phyloP scores from a whole-genome alignment of 768 basidiomycete genomes.

The Kwoniella mangroviensis region DNA sequence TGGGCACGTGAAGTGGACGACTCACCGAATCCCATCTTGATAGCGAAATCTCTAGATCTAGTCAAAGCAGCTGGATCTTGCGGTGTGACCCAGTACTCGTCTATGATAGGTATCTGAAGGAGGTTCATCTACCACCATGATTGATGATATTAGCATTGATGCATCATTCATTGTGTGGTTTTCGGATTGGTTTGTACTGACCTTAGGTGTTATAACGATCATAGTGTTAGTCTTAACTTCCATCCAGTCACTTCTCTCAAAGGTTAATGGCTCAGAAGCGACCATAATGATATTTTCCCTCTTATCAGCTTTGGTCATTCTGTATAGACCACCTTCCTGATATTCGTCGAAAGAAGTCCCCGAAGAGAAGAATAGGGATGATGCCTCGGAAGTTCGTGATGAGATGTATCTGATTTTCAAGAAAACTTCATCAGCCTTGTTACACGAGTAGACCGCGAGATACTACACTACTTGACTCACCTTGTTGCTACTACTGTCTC shows the following conservation, averaged over 20 bases:
- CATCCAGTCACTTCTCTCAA: slow-evolving; percentile 99
- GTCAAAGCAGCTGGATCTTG: slow-evolving; percentile 73
- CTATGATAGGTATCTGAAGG: slow-evolving; percentile 89
- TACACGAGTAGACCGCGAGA: too few species aligned
- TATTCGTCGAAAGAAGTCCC: slow-evolving; percentile 93
- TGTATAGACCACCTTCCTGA: slow-evolving; percentile 83
- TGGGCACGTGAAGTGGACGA: background rate
- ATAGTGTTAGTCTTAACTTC: slow-evolving; percentile 96
- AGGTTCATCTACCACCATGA: slow-evolving; percentile 65
- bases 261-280: slow-evolving; percentile 86
- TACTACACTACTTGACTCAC: slow-evolving; percentile 17
- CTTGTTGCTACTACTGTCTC: slow-evolving; percentile 90
- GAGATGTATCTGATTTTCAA: slow-evolving; percentile 71
- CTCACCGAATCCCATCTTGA: slow-evolving; percentile 75
- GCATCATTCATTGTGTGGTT: background rate
- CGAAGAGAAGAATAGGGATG: slow-evolving; percentile 94
- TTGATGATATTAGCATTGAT: background rate
- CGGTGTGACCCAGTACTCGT: slow-evolving; percentile 88
- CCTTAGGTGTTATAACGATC: slow-evolving; percentile 92
- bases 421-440: too few species aligned
- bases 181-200: slow-evolving; percentile 58
- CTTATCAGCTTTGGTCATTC: slow-evolving; percentile 94
- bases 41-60: slow-evolving; percentile 80
- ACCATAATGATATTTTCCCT: slow-evolving; percentile 88
- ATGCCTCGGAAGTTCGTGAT: slow-evolving; percentile 86